A percentile compares a stretch with the other conserved stretches of the same genome.
These are phyloP conservation scores for Salix suchowensis DNA, from an alignment of 345 rosid genomes.

Conservation along the genomic window DNA sequence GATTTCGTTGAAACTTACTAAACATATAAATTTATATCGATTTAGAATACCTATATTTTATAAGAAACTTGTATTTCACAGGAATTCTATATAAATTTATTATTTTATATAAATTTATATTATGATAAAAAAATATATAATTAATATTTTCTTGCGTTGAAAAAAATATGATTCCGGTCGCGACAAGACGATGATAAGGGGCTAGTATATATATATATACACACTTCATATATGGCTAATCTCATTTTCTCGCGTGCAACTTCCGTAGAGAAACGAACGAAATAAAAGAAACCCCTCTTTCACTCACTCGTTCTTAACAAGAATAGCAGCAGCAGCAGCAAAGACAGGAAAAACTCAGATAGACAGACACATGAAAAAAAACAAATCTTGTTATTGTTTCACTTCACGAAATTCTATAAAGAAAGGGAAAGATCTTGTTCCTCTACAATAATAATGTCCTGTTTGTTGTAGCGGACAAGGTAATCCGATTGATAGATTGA, in stretches of 20 bases:
- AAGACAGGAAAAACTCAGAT: neutral
- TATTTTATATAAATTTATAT: too few relatives aligned
- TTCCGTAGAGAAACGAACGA: slow-evolving; percentile 19
- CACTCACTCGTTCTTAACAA: neutral
- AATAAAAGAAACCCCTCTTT: neutral
- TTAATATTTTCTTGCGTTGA: too few relatives aligned
- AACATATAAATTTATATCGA: too few relatives aligned
- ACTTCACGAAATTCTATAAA: neutral
- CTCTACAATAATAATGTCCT: slow-evolving; percentile 38
- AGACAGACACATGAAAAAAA: neutral
- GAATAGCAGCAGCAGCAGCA: neutral
- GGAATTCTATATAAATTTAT: too few relatives aligned
- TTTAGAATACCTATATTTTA: too few relatives aligned
- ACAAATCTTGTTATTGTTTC: neutral
- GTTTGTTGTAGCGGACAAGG: slow-evolving; percentile 41
- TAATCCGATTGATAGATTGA: slow-evolving; percentile 15
- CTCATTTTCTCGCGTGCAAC: slow-evolving; percentile 21
- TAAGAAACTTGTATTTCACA: too few relatives aligned
- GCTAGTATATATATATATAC: neutral
- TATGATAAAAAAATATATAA: too few relatives aligned
- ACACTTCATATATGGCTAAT: neutral
- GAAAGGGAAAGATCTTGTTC: slow-evolving; percentile 30
- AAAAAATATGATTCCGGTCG: too few relatives aligned
- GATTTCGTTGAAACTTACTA: too few relatives aligned
- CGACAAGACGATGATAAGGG: too few relatives aligned